Evolutionary conservation across 306 rosid genomes (phyloP).

Genomic region (Vigna mungo): DNA sequence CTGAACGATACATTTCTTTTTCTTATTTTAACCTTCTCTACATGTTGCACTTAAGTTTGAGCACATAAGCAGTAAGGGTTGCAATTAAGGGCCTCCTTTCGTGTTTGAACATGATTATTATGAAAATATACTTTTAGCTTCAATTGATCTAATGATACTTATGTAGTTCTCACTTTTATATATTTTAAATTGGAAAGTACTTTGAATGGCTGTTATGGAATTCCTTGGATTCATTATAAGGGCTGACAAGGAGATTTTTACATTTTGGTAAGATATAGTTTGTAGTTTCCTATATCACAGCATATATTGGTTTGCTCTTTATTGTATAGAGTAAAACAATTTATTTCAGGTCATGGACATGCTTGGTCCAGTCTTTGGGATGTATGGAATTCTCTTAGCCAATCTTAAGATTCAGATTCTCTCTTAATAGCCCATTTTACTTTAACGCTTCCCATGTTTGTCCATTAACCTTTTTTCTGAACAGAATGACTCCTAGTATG

Average conservation of each 20-base stretch:
- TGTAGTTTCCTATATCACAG: constrained; percentile 34
- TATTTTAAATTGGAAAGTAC: constrained; percentile 55
- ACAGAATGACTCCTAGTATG: constrained; percentile 92
- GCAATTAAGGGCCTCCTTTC: constrained; percentile 82
- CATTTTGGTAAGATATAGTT: constrained; percentile 77
- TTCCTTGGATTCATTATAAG: constrained; percentile 91
- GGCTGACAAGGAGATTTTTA: constrained; percentile 96
- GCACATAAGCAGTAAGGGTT: constrained; percentile 92
- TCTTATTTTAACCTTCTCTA: constrained; percentile 42
- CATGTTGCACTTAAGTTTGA: constrained; percentile 93
- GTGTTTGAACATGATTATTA: constrained; percentile 13
- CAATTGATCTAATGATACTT: constrained; percentile 17
- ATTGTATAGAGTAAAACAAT: constrained; percentile 45
- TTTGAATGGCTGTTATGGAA: constrained; percentile 88
- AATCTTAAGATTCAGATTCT: constrained; percentile 62
- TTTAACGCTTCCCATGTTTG: background rate
- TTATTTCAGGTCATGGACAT: constrained; percentile 90
- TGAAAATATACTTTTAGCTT: background rate
- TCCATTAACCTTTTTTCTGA: constrained; percentile 46
- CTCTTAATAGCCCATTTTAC: constrained; percentile 7
- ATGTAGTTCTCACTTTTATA: constrained; percentile 41
- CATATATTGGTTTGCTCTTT: constrained; percentile 29
- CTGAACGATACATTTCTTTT: constrained; percentile 34
- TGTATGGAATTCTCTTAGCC: constrained; percentile 85
- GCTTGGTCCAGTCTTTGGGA: constrained; percentile 96